phyloP scores from a whole-genome alignment of 257 asterid species.

The Plantago ovata region DNA sequence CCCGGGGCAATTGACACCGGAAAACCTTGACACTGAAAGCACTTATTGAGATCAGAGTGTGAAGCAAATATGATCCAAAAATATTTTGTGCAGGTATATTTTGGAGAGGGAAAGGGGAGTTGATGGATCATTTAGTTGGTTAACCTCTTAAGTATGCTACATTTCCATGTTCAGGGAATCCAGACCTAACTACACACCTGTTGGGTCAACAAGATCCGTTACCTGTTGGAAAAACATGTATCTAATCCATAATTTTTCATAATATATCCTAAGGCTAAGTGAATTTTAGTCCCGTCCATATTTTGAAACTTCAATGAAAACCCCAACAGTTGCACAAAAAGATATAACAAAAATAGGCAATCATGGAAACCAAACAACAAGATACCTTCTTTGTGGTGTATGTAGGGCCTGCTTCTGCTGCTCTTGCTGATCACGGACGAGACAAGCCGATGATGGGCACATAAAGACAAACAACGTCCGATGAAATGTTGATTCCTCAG shows the following conservation, averaged over 20 bases:
- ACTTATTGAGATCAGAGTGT: slow-evolving; percentile 23
- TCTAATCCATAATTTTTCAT: too few relatives aligned
- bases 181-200: too few relatives aligned
- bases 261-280: too few relatives aligned
- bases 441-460: slow-evolving; percentile 85
- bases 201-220: too few relatives aligned
- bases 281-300: too few relatives aligned
- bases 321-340: too few relatives aligned
- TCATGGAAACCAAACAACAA: not conserved
- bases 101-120: not conserved
- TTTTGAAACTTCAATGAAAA: too few relatives aligned
- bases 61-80: not conserved
- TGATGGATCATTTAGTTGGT: too few relatives aligned
- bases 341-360: too few relatives aligned
- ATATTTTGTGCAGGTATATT: not conserved
- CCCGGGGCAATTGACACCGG: slow-evolving; percentile 72
- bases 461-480: slow-evolving; percentile 69
- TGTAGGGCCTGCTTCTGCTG: slow-evolving; percentile 76
- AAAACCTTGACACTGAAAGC: slow-evolving; percentile 68
- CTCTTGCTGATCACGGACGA: slow-evolving; percentile 81
- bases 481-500: slow-evolving; percentile 77
- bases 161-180: too few relatives aligned
- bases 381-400: slow-evolving; percentile 58
- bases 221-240: too few relatives aligned
- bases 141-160: too few relatives aligned